phyloP scores from a whole-genome alignment of 1,139 yeast genomes.

The Yamadazyma diospyri region DNA sequence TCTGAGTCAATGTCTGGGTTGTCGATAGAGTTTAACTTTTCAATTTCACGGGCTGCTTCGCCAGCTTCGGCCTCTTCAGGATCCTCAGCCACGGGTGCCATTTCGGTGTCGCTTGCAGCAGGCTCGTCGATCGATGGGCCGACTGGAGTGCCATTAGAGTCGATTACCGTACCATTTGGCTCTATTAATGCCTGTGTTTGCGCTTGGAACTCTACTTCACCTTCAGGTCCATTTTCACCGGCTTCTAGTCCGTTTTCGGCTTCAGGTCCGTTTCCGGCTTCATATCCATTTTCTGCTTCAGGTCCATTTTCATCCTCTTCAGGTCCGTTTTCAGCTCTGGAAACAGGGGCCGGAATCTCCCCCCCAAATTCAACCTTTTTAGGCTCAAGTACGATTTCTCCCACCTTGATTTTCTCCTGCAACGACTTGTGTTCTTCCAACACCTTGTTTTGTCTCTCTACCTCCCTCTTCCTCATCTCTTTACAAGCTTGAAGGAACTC shows the following conservation, averaged over 20 bases:
- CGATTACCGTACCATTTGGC: conserved; percentile 6
- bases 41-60: no score
- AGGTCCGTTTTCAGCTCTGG: not conserved
- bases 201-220: not conserved
- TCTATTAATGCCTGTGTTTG: conserved; percentile 6
- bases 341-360: no score
- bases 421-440: conserved; percentile 36
- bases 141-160: conserved; percentile 4
- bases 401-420: conserved; percentile 14
- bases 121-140: not conserved
- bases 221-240: not conserved
- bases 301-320: not conserved
- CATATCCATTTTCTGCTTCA: not conserved
- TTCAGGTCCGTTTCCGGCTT: not conserved
- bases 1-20: conserved; percentile 13
- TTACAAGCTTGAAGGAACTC: conserved; percentile 76
- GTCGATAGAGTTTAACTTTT: no score
- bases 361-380: conserved; percentile 1
- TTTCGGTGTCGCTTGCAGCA: conserved; percentile 1
- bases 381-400: conserved; percentile 5
- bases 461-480: conserved; percentile 68
- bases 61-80: conserved; percentile 1
- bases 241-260: not conserved
- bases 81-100: conserved; percentile 3
- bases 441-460: conserved; percentile 47